Conservation (phyloP, 805 yeast species). For the Candida takata region DNA sequence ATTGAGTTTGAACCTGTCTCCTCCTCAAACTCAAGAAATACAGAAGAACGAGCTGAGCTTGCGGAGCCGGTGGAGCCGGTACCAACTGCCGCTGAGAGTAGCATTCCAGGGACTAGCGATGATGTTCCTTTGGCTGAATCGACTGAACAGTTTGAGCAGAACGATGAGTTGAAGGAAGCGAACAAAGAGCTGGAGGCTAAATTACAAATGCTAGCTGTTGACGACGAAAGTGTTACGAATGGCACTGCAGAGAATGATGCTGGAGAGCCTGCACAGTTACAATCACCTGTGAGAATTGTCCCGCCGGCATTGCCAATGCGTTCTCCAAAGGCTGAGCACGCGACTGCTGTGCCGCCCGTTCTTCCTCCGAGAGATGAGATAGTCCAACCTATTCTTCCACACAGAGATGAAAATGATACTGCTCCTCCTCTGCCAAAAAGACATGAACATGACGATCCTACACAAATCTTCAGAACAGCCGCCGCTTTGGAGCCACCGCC, state of each 20-base stretch:
- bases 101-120: neutral
- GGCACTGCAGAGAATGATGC: no score
- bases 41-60: neutral
- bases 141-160: conserved; percentile 7
- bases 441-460: conserved; percentile 1
- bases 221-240: no score
- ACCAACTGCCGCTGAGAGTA: neutral
- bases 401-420: conserved; percentile 18
- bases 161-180: conserved; percentile 5
- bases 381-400: conserved; percentile 29
- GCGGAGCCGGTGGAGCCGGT: neutral
- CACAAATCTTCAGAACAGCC: conserved; percentile 20
- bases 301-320: conserved; percentile 6
- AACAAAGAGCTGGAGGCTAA: no score
- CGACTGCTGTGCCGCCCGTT: conserved; percentile 1
- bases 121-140: conserved; percentile 13
- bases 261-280: no score
- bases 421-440: conserved; percentile 6
- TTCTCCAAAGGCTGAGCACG: neutral
- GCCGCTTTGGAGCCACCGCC: conserved; percentile 24
- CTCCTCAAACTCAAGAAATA: neutral
- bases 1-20: conserved; percentile 1
- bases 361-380: conserved; percentile 17
- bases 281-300: no score
- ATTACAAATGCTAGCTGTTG: conserved; percentile 15